Conservation (phyloP, 768 basidiomycete species). For the Chalciporus chontae region DNA sequence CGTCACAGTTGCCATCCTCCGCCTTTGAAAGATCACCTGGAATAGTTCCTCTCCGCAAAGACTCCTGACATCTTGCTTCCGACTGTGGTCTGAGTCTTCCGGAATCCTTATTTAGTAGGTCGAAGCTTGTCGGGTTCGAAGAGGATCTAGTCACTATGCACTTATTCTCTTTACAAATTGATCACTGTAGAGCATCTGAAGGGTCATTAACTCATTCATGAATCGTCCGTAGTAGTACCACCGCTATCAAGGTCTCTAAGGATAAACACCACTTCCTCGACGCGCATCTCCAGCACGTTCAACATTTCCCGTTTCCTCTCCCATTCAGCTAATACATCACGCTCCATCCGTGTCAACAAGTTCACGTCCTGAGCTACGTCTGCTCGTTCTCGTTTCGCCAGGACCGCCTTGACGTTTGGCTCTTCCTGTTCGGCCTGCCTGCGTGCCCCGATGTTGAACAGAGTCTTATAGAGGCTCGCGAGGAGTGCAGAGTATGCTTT, state of each 20-base stretch:
- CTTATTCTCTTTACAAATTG: no score
- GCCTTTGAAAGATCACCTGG: no score
- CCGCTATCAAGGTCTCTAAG: slow-evolving; percentile 70
- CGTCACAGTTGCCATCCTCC: no score
- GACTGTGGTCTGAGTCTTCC: no score
- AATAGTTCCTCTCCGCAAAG: no score
- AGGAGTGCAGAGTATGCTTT: slow-evolving; percentile 80
- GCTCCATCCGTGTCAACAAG: slow-evolving; percentile 70
- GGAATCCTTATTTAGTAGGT: no score
- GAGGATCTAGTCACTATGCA: no score
- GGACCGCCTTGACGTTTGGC: slow-evolving; percentile 60
- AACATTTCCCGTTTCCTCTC: slow-evolving; percentile 71
- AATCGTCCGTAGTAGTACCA: slow-evolving; percentile 45
- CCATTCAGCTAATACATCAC: slow-evolving; percentile 70
- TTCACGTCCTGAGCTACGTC: slow-evolving; percentile 79
- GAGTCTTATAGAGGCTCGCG: slow-evolving; percentile 79
- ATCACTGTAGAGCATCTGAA: no score
- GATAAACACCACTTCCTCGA: slow-evolving; percentile 88
- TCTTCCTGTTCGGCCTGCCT: slow-evolving; percentile 71
- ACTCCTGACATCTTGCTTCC: no score
- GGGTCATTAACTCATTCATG: slow-evolving; percentile 4
- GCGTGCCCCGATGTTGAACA: slow-evolving; percentile 80
- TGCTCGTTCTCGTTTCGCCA: slow-evolving; percentile 76
- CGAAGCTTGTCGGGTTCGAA: no score
- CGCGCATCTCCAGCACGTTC: slow-evolving; percentile 75